phyloP scores from a whole-genome alignment of 306 rosid genomes.

The Cicer yamashitae region DNA sequence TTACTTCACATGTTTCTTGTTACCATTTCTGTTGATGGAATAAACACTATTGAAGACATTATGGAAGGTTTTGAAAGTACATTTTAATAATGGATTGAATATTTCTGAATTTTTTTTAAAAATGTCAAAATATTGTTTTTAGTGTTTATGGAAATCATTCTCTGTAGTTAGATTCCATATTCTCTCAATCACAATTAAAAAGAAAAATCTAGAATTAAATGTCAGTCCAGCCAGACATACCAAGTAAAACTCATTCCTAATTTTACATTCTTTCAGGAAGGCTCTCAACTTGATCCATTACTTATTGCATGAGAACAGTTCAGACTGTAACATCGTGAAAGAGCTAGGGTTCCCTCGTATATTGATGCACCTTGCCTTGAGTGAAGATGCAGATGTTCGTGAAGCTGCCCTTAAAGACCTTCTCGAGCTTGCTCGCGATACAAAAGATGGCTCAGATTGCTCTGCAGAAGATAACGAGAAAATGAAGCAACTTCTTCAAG shows the following conservation, averaged over 20 bases:
- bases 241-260: background rate
- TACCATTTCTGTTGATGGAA: no score
- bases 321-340: slow-evolving; percentile 64
- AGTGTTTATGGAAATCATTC: no score
- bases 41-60: no score
- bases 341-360: slow-evolving; percentile 80
- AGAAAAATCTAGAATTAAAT: no score
- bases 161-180: no score
- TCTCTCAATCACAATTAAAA: no score
- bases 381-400: slow-evolving; percentile 75
- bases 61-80: no score
- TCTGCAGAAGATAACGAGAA: slow-evolving; percentile 62
- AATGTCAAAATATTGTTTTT: no score
- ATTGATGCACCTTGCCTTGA: slow-evolving; percentile 76
- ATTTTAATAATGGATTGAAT: no score
- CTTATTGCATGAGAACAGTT: slow-evolving; percentile 68
- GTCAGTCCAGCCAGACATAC: no score
- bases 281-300: slow-evolving; percentile 87
- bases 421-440: slow-evolving; percentile 61
- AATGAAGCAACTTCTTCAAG: slow-evolving; percentile 78
- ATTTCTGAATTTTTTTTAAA: no score
- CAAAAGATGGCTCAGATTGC: slow-evolving; percentile 37
- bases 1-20: no score
- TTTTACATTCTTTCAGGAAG: slow-evolving; percentile 65
- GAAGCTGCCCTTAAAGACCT: slow-evolving; percentile 89